Percentiles rank a stretch among this genome's conserved stretches.
phyloP scores from a whole-genome alignment of 1,284 basidiomycete genomes.

The Microbotryum lychnidis-dioicae region DNA sequence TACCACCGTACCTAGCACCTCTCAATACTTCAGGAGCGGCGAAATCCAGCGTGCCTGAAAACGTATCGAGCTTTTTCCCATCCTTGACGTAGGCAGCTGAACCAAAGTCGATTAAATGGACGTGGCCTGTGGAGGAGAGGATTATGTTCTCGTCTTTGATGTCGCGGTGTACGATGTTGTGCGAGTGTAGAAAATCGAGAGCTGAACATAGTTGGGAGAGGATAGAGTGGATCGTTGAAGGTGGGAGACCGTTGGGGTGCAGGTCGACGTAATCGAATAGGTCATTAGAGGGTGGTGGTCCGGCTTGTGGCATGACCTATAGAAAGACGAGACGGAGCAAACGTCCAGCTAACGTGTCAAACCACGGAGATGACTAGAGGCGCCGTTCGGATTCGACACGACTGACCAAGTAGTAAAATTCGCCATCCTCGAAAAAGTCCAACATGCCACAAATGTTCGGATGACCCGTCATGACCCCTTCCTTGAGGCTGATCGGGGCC shows the following conservation, averaged over 20 bases:
- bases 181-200: conserved; percentile 77
- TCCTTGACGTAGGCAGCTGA: conserved; percentile 38
- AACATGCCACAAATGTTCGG: conserved; percentile 87
- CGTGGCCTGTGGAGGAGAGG: conserved; percentile 49
- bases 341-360: neutral
- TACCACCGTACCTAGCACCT: conserved; percentile 87
- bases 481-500: conserved; percentile 14
- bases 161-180: conserved; percentile 93
- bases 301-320: conserved; percentile 30
- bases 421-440: conserved; percentile 95
- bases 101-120: conserved; percentile 75
- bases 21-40: conserved; percentile 93
- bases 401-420: conserved; percentile 79
- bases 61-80: conserved; percentile 37
- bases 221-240: conserved; percentile 68
- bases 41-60: conserved; percentile 49
- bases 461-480: conserved; percentile 52
- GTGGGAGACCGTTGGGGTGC: conserved; percentile 73
- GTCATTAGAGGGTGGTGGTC: conserved; percentile 35
- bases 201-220: conserved; percentile 92
- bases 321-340: neutral
- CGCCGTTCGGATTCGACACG: neutral
- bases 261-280: conserved; percentile 92
- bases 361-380: neutral
- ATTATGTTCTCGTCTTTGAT: conserved; percentile 96